phyloP scores from a whole-genome alignment of 169 alveolate genomes.

The Cryptosporidium xiaoi region DNA sequence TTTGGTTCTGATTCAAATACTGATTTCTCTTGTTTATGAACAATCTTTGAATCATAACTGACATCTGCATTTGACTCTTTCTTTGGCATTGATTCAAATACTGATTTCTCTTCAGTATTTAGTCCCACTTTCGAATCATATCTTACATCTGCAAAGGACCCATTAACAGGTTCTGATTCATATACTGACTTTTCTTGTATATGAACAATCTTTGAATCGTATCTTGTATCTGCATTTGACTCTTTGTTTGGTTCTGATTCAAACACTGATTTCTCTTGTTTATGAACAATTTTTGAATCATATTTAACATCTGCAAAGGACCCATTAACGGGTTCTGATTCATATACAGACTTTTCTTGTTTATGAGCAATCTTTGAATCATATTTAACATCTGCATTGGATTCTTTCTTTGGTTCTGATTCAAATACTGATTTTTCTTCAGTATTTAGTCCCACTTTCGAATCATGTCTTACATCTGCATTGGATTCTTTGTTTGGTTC shows the following conservation, averaged over 20 bases:
- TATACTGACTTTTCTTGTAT: slow-evolving; percentile 9
- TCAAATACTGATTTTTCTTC: slow-evolving; percentile 27
- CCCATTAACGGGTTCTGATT: slow-evolving; percentile 18
- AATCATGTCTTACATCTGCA: slow-evolving; percentile 34
- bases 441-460: not conserved
- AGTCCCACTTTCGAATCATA: not conserved
- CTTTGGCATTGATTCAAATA: slow-evolving; percentile 13
- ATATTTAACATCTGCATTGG: slow-evolving; percentile 25
- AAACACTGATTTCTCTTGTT: slow-evolving; percentile 19
- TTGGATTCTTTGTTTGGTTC: slow-evolving; percentile 2
- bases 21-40: not conserved
- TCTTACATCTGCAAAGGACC: slow-evolving; percentile 15
- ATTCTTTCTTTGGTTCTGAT: not conserved
- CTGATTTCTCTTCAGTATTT: slow-evolving; percentile 2
- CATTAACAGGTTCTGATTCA: not conserved
- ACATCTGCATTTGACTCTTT: slow-evolving; percentile 9
- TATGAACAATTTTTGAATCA: not conserved
- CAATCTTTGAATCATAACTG: slow-evolving; percentile 2
- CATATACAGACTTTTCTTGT: slow-evolving; percentile 46
- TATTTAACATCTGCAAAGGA: slow-evolving; percentile 27
- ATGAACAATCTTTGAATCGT: not conserved
- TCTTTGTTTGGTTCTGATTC: slow-evolving; percentile 3
- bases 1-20: slow-evolving; percentile 41
- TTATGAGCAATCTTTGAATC: not conserved
- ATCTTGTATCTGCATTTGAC: slow-evolving; percentile 29